phyloP scores from a whole-genome alignment of 2,329 filamentous ascomycete genomes.

The Chaetomium sp. region DNA sequence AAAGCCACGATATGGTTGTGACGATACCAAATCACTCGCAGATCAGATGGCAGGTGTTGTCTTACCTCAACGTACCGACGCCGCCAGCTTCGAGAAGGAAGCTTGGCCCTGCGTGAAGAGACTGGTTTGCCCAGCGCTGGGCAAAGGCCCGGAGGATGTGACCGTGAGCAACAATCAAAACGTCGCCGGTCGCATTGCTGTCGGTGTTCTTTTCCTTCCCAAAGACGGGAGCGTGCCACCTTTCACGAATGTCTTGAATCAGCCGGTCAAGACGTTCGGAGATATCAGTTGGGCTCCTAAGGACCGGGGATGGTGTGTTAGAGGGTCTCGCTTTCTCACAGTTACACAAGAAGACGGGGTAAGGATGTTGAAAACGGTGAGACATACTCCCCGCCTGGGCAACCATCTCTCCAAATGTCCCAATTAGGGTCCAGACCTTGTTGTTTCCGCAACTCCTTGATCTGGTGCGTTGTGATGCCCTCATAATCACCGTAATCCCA shows the following conservation, averaged over 20 bases:
- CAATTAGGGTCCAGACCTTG: slow-evolving; percentile 55
- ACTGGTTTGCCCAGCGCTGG: slow-evolving; percentile 73
- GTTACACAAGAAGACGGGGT: not conserved
- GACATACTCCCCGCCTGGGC: slow-evolving; percentile 72
- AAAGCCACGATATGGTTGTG: too few species aligned
- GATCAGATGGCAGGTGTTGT: slow-evolving; percentile 9
- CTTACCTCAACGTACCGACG: slow-evolving; percentile 67
- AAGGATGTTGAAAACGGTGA: not conserved
- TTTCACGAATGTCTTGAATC: slow-evolving; percentile 65
- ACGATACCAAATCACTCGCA: not conserved
- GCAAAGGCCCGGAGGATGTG: slow-evolving; percentile 86
- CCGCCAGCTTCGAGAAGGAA: slow-evolving; percentile 87
- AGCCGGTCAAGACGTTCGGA: slow-evolving; percentile 65
- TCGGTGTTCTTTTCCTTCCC: slow-evolving; percentile 38
- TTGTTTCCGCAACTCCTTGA: slow-evolving; percentile 50
- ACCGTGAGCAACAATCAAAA: slow-evolving; percentile 79
- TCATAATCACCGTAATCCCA: slow-evolving; percentile 90
- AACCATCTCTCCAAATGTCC: slow-evolving; percentile 90
- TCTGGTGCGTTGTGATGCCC: slow-evolving; percentile 67
- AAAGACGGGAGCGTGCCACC: slow-evolving; percentile 58
- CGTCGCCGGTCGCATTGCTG: slow-evolving; percentile 43
- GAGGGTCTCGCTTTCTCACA: too few species aligned
- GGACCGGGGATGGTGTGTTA: too few species aligned
- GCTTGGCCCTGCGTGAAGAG: slow-evolving; percentile 66
- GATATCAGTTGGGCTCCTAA: slow-evolving; percentile 64